A percentile compares a stretch with the other conserved stretches of the same genome.
These are phyloP conservation scores for Neofusicoccum sp. DNA, from an alignment of 2,329 filamentous ascomycete genomes.

Conservation along the genomic window DNA sequence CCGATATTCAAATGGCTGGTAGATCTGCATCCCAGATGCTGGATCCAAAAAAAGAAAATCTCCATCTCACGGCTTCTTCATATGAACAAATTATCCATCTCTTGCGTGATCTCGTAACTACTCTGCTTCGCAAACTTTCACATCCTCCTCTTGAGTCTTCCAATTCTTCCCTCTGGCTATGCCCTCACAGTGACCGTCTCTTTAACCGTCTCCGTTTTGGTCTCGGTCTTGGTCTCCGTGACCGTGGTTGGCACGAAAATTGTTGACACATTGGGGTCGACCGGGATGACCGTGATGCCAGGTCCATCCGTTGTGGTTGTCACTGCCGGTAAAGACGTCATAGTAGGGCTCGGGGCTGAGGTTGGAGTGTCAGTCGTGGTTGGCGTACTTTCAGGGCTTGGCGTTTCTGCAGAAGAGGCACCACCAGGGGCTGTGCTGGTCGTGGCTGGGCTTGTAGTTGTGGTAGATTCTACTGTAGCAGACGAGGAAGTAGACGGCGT, in stretches of 20 bases:
- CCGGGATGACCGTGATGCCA: conserved; percentile 19
- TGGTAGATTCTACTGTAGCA: not conserved
- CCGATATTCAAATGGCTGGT: not conserved
- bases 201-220: conserved; percentile 3
- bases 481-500: not conserved
- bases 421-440: not conserved
- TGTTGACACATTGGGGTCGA: conserved; percentile 22
- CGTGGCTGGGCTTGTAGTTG: not conserved
- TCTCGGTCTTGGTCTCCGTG: conserved; percentile 28
- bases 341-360: not conserved
- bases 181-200: conserved; percentile 4
- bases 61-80: not conserved
- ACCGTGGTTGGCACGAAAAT: conserved; percentile 31
- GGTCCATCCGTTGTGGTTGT: not conserved
- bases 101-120: conserved; percentile 9
- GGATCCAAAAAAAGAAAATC: not conserved
- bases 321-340: not conserved
- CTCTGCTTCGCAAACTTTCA: not conserved
- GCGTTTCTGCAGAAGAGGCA: not conserved
- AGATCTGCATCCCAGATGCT: conserved; percentile 13
- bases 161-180: not conserved
- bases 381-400: not conserved
- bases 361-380: not conserved
- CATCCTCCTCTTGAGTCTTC: not conserved
- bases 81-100: conserved; percentile 9